Percentiles rank a stretch among this genome's conserved stretches.
Conservation (phyloP, 805 yeast species). For the Starmerella potacharoeniae region DNA sequence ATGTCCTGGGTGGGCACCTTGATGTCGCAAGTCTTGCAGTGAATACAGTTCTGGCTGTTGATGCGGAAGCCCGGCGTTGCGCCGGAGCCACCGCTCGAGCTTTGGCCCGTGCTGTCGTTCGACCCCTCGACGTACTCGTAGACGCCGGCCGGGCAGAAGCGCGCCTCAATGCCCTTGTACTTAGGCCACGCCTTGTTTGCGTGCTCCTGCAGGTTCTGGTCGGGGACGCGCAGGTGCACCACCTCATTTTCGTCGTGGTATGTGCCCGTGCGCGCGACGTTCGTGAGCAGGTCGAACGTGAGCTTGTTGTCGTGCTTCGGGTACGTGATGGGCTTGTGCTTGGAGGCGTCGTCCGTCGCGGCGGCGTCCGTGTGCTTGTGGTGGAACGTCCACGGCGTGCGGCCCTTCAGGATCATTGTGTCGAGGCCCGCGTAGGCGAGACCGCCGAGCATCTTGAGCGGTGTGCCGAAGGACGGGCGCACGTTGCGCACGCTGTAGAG, state of each 20-base stretch:
- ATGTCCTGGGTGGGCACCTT: slow-evolving; percentile 93
- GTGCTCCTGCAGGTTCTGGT: slow-evolving; percentile 42
- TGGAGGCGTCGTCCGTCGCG: slow-evolving; percentile 55
- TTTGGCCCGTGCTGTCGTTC: not conserved
- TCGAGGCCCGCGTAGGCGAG: slow-evolving; percentile 73
- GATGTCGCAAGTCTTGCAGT: slow-evolving; percentile 96
- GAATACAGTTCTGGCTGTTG: slow-evolving; percentile 94
- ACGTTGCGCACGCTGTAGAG: slow-evolving; percentile 76
- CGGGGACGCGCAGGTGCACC: slow-evolving; percentile 58
- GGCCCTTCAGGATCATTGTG: slow-evolving; percentile 66
- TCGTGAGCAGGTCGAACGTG: slow-evolving; percentile 82
- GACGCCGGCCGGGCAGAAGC: slow-evolving; percentile 98
- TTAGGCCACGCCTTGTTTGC: slow-evolving; percentile 58
- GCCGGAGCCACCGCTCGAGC: slow-evolving; percentile 12
- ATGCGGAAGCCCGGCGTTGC: slow-evolving; percentile 76
- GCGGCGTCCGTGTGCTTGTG: slow-evolving; percentile 60
- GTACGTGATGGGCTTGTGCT: slow-evolving; percentile 63
- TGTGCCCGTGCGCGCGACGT: slow-evolving; percentile 95
- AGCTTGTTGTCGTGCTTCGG: slow-evolving; percentile 94
- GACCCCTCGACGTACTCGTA: slow-evolving; percentile 77
- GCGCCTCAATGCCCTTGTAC: slow-evolving; percentile 75
- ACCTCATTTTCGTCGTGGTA: slow-evolving; percentile 90
- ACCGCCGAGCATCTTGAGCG: slow-evolving; percentile 73
- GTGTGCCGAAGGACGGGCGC: slow-evolving; percentile 76
- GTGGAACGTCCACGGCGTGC: slow-evolving; percentile 77